Conservation (phyloP, 2,329 filamentous ascomycete species). For the Penicillium corylophilum region DNA sequence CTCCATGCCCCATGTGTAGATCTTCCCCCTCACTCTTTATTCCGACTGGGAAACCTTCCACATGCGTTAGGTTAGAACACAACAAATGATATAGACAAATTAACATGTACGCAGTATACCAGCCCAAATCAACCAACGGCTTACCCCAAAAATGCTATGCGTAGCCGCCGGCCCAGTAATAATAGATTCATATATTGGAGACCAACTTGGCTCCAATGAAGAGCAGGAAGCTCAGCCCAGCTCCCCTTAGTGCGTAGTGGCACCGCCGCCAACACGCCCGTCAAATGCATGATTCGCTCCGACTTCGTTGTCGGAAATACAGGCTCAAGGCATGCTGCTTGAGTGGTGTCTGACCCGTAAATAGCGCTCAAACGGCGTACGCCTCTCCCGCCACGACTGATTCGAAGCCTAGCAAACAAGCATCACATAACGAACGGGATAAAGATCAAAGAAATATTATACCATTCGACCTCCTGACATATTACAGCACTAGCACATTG, state of each 20-base stretch:
- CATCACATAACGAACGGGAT: slow-evolving; percentile 1
- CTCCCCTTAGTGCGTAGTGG: slow-evolving; percentile 1
- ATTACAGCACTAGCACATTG: neutral
- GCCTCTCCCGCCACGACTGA: slow-evolving; percentile 22
- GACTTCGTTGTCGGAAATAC: slow-evolving; percentile 6
- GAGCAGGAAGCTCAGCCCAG: neutral
- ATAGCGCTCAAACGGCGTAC: slow-evolving; percentile 15
- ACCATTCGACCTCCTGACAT: slow-evolving; percentile 7
- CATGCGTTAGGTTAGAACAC: neutral
- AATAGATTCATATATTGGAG: slow-evolving; percentile 1
- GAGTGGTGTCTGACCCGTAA: slow-evolving; percentile 6
- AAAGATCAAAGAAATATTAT: neutral
- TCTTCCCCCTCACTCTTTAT: neutral
- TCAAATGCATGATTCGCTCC: slow-evolving; percentile 8
- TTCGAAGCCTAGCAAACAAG: slow-evolving; percentile 1
- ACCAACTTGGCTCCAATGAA: neutral
- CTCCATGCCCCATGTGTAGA: neutral
- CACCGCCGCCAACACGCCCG: slow-evolving; percentile 1
- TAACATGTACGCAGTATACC: neutral
- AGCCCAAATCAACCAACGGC: neutral
- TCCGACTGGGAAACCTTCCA: neutral
- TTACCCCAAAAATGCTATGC: neutral
- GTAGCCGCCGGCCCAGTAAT: neutral
- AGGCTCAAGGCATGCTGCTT: neutral
- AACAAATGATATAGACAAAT: neutral